Evolutionary conservation across 1,284 basidiomycete species (phyloP), one percentile per base, ranked within the genome.

Genomic region (Abortiporus biennis): DNA sequence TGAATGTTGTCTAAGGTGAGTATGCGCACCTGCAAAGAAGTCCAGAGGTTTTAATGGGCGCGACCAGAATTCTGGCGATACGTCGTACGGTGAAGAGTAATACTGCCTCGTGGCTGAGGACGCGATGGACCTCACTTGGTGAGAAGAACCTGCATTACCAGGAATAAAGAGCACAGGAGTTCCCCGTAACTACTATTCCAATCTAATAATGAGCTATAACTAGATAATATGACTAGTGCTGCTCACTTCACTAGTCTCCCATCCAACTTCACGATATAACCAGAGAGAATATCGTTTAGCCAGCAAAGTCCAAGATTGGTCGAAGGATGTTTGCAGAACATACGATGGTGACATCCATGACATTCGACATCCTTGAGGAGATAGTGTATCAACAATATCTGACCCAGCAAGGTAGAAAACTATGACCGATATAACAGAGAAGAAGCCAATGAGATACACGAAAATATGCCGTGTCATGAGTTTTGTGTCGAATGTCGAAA

Each of bases 331-430:
- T 54, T 85, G 83, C 25, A 84, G 72, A 30, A 89, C 65, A 62
- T 98, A 99, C 4, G 85, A 85, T 1, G 94, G 95, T 3, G 78
- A 88, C 96, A 99, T 99, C 72, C 83, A 93, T 46, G 92, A 92
- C 95, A 99, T 99, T 42, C 90, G 82, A 65, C 95, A 99, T 74
- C 86, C 86, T 71, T 90, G 85, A 3, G 85, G 85, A 1, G 60
- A 62, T 19, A 62, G 53, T 3, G 57, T 51, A 21, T 53, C 37
- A 33, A 51, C 46, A 8, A 53, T 53, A 48, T 57, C 57, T 35
- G 53, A 19, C 11, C 49, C 54, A 32, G 58, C 48, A 41, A 48
- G 54, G 48, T 58, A 62, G 39, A 62, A 45, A 13, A 51, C 29
- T 22, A 50, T 45, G 38, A 56, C 46, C 19, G 50, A 47, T 22